Evolutionary conservation across 257 asterid genomes (phyloP).

Genomic region (Mitragyna speciosa): DNA sequence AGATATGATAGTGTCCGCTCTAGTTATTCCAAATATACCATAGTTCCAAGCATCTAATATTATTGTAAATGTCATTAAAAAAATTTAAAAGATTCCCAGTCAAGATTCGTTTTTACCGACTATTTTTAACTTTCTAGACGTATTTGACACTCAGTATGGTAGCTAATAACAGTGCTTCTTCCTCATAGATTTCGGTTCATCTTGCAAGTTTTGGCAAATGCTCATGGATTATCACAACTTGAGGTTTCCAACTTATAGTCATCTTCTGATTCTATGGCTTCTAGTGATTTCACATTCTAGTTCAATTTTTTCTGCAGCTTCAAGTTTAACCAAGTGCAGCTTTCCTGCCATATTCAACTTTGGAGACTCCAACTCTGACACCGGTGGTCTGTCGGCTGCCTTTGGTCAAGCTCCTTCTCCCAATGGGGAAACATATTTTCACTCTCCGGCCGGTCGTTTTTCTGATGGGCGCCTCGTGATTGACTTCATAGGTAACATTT

Average conservation of each 20-base stretch:
- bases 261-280: neutral
- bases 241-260: conserved; percentile 8
- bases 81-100: no score
- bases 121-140: no score
- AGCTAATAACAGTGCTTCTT: no score
- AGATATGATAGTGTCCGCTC: no score
- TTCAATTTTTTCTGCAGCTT: neutral
- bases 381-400: conserved; percentile 80
- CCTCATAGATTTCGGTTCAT: neutral
- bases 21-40: no score
- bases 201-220: neutral
- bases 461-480: conserved; percentile 71
- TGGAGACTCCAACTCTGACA: conserved; percentile 88
- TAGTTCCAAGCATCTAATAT: no score
- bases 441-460: conserved; percentile 57
- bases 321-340: conserved; percentile 32
- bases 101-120: no score
- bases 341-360: conserved; percentile 81
- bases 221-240: conserved; percentile 7
- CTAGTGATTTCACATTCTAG: neutral
- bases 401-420: conserved; percentile 69
- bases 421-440: conserved; percentile 59
- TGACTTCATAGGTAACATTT: conserved; percentile 57
- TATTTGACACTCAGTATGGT: no score
- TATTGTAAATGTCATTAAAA: no score